Conservation (phyloP, 2,329 filamentous ascomycete species). For the Neofusicoccum kwambonambiense region DNA sequence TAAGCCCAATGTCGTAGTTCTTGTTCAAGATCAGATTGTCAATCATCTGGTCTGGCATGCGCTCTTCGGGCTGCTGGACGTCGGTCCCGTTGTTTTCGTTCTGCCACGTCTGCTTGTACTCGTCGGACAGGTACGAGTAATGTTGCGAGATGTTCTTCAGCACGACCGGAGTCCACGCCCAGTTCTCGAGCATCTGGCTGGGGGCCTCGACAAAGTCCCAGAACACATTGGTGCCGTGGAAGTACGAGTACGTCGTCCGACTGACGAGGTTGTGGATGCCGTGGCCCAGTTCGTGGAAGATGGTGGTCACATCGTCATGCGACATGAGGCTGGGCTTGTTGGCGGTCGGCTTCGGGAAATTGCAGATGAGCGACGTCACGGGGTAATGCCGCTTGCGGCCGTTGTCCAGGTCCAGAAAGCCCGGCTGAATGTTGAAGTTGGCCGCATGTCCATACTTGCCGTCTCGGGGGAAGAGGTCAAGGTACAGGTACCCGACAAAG, state of each 20-base stretch:
- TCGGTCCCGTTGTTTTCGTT: constrained; percentile 32
- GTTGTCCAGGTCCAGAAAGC: constrained; percentile 55
- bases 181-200: constrained; percentile 53
- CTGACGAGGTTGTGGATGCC: constrained; percentile 53
- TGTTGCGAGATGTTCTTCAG: constrained; percentile 65
- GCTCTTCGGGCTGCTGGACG: constrained; percentile 56
- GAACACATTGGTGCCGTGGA: constrained; percentile 52
- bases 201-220: constrained; percentile 53
- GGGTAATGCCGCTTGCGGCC: constrained; percentile 73
- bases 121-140: constrained; percentile 55
- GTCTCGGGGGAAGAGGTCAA: constrained; percentile 75
- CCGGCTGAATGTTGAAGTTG: constrained; percentile 78
- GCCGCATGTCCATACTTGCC: constrained; percentile 84
- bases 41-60: constrained; percentile 73
- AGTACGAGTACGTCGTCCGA: constrained; percentile 49
- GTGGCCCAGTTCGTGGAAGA: constrained; percentile 66
- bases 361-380: constrained; percentile 77
- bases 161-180: constrained; percentile 53
- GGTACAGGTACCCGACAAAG: constrained; percentile 80
- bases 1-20: constrained; percentile 75
- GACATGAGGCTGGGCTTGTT: constrained; percentile 77
- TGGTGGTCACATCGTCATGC: constrained; percentile 77
- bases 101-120: constrained; percentile 46
- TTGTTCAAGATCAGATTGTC: constrained; percentile 72
- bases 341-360: constrained; percentile 76